Conservation (phyloP, 2,329 filamentous ascomycete species). For the Ascochyta koolunga region DNA sequence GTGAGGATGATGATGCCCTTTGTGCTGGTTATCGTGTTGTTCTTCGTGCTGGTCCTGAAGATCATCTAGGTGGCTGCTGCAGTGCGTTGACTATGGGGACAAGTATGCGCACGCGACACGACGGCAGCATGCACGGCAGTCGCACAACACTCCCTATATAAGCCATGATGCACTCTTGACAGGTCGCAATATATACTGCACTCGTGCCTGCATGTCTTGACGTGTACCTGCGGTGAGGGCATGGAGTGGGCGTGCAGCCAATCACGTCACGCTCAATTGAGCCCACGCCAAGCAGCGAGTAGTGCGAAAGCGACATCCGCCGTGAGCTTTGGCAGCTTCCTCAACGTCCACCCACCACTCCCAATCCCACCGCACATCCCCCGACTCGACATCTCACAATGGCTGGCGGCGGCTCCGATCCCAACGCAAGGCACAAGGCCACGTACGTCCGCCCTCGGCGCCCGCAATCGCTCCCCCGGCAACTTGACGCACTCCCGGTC, state of each 20-base stretch:
- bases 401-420: slow-evolving; percentile 38
- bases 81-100: neutral
- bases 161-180: neutral
- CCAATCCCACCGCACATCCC: slow-evolving; percentile 27
- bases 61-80: neutral
- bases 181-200: neutral
- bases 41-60: slow-evolving; percentile 54
- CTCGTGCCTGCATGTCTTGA: neutral
- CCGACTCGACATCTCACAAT: slow-evolving; percentile 28
- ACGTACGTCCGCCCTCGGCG: slow-evolving; percentile 32
- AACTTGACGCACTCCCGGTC: slow-evolving; percentile 11
- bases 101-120: neutral
- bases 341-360: slow-evolving; percentile 25
- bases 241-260: neutral
- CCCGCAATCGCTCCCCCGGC: slow-evolving; percentile 15
- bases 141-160: neutral
- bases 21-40: slow-evolving; percentile 60
- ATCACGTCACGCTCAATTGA: slow-evolving; percentile 2
- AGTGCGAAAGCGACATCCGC: slow-evolving; percentile 1
- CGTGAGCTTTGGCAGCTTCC: slow-evolving; percentile 25
- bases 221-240: neutral
- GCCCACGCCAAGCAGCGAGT: slow-evolving; percentile 5
- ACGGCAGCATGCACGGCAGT: neutral
- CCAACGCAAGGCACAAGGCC: slow-evolving; percentile 34
- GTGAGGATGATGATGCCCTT: slow-evolving; percentile 65